These are phyloP conservation scores for Aspergillus felis DNA, from an alignment of 2,329 filamentous ascomycete species.

Conservation along the genomic window DNA sequence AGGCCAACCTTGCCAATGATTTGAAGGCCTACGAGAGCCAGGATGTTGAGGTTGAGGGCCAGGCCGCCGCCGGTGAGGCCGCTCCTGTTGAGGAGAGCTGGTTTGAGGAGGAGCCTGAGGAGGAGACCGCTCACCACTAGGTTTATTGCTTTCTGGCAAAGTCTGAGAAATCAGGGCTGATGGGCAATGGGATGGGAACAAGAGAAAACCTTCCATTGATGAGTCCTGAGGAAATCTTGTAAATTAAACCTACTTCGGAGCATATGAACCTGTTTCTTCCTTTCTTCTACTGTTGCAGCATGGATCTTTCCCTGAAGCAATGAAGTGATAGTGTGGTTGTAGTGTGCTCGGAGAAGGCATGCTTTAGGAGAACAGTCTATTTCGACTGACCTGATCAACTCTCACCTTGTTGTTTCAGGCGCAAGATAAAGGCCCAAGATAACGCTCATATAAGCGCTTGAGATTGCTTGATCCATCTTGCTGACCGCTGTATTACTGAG, in stretches of 20 bases:
- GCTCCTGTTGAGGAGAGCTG: constrained; percentile 66
- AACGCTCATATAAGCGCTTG: neutral
- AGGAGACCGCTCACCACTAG: constrained; percentile 45
- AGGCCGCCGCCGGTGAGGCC: constrained; percentile 60
- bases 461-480: too few relatives aligned
- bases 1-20: constrained; percentile 85
- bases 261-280: constrained; percentile 19
- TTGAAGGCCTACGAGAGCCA: constrained; percentile 93
- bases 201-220: constrained; percentile 15
- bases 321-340: neutral
- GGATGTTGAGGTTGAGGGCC: constrained; percentile 90
- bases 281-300: neutral
- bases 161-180: constrained; percentile 26
- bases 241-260: constrained; percentile 27
- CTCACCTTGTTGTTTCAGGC: neutral
- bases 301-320: neutral
- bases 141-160: constrained; percentile 24
- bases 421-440: neutral
- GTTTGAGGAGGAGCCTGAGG: constrained; percentile 72
- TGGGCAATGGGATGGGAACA: constrained; percentile 18
- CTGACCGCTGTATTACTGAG: too few relatives aligned
- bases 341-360: neutral
- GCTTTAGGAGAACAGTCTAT: neutral
- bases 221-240: constrained; percentile 25
- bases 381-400: neutral